phyloP scores from a whole-genome alignment of 192 early-diverging fungal species.

The Linderina pennispora region DNA sequence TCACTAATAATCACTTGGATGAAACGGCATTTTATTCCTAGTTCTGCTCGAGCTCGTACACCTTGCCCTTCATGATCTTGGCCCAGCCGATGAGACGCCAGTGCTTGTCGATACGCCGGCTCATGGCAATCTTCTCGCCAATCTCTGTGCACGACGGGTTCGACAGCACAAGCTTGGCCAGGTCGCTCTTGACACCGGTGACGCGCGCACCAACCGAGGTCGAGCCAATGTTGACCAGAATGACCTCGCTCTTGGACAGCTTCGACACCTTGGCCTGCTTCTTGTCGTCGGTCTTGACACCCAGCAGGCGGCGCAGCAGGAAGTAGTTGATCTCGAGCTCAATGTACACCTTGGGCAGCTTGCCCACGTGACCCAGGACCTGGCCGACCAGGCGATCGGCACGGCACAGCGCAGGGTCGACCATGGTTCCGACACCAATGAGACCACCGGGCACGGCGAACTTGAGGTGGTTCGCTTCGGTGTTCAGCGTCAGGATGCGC shows the following conservation, averaged over 20 bases:
- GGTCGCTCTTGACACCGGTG: constrained; percentile 84
- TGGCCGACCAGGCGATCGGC: constrained; percentile 95
- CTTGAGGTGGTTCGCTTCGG: constrained; percentile 86
- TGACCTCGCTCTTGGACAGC: constrained; percentile 85
- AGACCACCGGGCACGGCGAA: constrained; percentile 99
- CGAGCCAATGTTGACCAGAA: constrained; percentile 96
- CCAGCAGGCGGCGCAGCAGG: constrained; percentile 90
- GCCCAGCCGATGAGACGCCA: constrained; percentile 99
- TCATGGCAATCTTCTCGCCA: constrained; percentile 93
- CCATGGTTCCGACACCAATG: constrained; percentile 94
- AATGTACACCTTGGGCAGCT: constrained; percentile 87
- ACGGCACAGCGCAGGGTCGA: constrained; percentile 95
- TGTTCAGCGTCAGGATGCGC: constrained; percentile 77
- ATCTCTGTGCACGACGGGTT: constrained; percentile 92
- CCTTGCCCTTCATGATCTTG: constrained; percentile 78
- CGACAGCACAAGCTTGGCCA: constrained; percentile 90
- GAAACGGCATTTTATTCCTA: too few relatives aligned
- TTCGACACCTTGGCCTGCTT: constrained; percentile 97
- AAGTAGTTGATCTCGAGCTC: constrained; percentile 98
- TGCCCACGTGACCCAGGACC: constrained; percentile 87
- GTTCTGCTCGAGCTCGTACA: constrained; percentile 18
- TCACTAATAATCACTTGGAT: too few relatives aligned
- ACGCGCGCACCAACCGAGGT: constrained; percentile 93
- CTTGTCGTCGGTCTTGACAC: constrained; percentile 96
- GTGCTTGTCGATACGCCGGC: constrained; percentile 93